These are phyloP conservation scores for Hypomontagnella monticulosa DNA, from an alignment of 495 filamentous ascomycete species.

Conservation along the genomic window DNA sequence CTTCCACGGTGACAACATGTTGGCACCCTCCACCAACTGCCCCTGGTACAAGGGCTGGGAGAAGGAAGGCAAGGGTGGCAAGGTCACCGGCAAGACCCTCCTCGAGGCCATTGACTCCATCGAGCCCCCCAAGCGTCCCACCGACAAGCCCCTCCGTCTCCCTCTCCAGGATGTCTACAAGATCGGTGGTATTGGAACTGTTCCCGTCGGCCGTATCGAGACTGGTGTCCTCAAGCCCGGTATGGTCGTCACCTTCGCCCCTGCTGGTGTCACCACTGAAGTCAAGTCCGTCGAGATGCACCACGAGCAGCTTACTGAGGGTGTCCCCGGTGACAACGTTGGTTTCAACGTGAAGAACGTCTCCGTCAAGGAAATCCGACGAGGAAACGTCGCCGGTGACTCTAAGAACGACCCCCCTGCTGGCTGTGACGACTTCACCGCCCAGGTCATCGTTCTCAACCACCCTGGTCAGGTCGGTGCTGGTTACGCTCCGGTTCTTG, in stretches of 20 bases:
- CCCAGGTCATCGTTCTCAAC: slow-evolving; percentile 99
- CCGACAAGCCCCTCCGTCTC: slow-evolving; percentile 98
- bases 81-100: slow-evolving; percentile 94
- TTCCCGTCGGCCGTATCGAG: slow-evolving; percentile 99
- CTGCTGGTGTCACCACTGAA: slow-evolving; percentile 99
- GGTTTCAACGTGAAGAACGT: slow-evolving; percentile 99
- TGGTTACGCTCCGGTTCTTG: slow-evolving; percentile 97
- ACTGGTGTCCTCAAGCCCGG: slow-evolving; percentile 97
- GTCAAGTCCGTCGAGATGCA: slow-evolving; percentile 99
- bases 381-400: slow-evolving; percentile 99
- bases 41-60: slow-evolving; percentile 99
- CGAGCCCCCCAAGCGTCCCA: slow-evolving; percentile 89
- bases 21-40: slow-evolving; percentile 90
- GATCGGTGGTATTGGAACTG: slow-evolving; percentile 99
- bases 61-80: slow-evolving; percentile 96
- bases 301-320: slow-evolving; percentile 98
- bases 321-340: slow-evolving; percentile 98
- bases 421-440: slow-evolving; percentile 92
- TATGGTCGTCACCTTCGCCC: slow-evolving; percentile 97
- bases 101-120: slow-evolving; percentile 99
- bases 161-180: slow-evolving; percentile 99
- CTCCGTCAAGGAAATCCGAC: slow-evolving; percentile 99
- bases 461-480: slow-evolving; percentile 99
- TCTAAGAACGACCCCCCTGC: slow-evolving; percentile 98
- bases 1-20: slow-evolving; percentile 99